A percentile compares a stretch with the other conserved stretches of the same genome.
These are phyloP conservation scores for Rhipidocladum racemiflorum DNA, from an alignment of 176 grass and related monocot genomes.

Conservation along the genomic window DNA sequence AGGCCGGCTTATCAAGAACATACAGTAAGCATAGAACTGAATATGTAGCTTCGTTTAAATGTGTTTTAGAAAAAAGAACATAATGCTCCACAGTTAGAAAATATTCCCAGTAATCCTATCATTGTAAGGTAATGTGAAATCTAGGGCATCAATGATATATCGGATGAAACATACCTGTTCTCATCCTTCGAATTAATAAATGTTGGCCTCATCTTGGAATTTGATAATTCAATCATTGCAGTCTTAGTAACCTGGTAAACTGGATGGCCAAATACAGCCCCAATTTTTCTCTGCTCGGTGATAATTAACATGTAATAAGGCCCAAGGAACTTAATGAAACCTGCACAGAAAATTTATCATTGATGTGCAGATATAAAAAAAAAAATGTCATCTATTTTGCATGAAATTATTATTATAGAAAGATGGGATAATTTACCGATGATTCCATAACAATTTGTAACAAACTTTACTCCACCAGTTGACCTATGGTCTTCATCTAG, in stretches of 20 bases:
- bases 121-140: not conserved
- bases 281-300: slow-evolving; percentile 77
- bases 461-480: slow-evolving; percentile 89
- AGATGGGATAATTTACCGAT: slow-evolving; percentile 49
- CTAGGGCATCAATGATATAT: not conserved
- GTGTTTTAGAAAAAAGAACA: not conserved
- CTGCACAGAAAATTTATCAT: slow-evolving; percentile 37
- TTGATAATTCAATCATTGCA: slow-evolving; percentile 60
- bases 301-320: slow-evolving; percentile 99
- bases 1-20: slow-evolving; percentile 23
- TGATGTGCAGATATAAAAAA: not conserved
- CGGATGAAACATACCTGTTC: slow-evolving; percentile 36
- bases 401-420: slow-evolving; percentile 6
- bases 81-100: not conserved
- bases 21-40: not conserved
- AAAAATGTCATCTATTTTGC: not conserved
- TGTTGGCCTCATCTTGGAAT: slow-evolving; percentile 29
- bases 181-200: slow-evolving; percentile 48
- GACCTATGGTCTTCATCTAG: slow-evolving; percentile 70
- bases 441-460: slow-evolving; percentile 87
- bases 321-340: slow-evolving; percentile 93
- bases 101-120: not conserved
- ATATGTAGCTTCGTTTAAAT: not conserved
- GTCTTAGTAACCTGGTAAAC: slow-evolving; percentile 81
- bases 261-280: slow-evolving; percentile 71